Conservation (phyloP, 306 rosid species). For the Malus orientalis region DNA sequence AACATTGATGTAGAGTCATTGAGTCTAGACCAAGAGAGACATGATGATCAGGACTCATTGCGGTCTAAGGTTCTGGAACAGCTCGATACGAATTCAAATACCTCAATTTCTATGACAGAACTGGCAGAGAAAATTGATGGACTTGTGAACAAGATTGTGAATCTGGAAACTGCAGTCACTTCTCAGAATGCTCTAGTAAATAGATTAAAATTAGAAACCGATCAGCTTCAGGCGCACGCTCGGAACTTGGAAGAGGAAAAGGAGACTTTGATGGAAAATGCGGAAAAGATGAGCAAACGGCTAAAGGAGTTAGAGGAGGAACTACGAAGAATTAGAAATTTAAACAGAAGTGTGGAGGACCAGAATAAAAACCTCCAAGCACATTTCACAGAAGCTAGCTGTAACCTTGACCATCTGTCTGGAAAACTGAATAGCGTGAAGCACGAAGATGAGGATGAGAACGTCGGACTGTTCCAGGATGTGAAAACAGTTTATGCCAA, state of each 20-base stretch:
- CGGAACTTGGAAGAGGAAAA: slow-evolving; percentile 61
- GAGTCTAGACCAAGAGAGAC: slow-evolving; percentile 24
- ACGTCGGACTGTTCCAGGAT: slow-evolving; percentile 6
- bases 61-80: slow-evolving; percentile 28
- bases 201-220: slow-evolving; percentile 56
- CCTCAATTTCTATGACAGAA: slow-evolving; percentile 44
- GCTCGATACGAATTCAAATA: slow-evolving; percentile 32
- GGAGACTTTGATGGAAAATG: slow-evolving; percentile 44
- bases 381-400: slow-evolving; percentile 42
- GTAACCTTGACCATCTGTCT: slow-evolving; percentile 53
- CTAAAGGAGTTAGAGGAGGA: slow-evolving; percentile 65
- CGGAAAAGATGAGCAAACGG: slow-evolving; percentile 37
- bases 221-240: slow-evolving; percentile 46
- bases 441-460: slow-evolving; percentile 43
- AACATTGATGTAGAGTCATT: slow-evolving; percentile 13
- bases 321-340: slow-evolving; percentile 31
- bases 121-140: slow-evolving; percentile 72
- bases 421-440: slow-evolving; percentile 36
- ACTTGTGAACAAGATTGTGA: slow-evolving; percentile 61
- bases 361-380: slow-evolving; percentile 36
- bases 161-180: slow-evolving; percentile 50
- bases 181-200: slow-evolving; percentile 56
- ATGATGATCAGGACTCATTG: slow-evolving; percentile 7
- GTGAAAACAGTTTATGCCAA: slow-evolving; percentile 19
- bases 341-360: slow-evolving; percentile 31